A percentile compares a stretch with the other conserved stretches of the same genome.
Conservation (phyloP, 805 yeast genomes). For the Kregervanrija fluxuum region DNA sequence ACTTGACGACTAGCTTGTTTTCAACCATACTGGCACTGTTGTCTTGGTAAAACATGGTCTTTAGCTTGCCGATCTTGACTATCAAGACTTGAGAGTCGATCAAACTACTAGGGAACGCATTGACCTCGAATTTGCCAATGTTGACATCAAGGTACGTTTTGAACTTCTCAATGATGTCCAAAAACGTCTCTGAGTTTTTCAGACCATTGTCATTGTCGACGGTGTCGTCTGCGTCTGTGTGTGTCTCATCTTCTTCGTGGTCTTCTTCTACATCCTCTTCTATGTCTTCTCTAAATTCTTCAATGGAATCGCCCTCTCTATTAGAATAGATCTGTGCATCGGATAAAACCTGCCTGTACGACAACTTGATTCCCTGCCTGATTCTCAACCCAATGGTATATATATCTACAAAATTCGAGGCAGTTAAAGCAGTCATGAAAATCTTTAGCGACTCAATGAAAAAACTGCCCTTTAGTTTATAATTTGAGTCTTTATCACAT, state of each 20-base stretch:
- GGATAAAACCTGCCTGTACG: slow-evolving; percentile 68
- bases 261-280: neutral
- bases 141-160: slow-evolving; percentile 63
- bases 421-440: slow-evolving; percentile 77
- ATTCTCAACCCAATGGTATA: slow-evolving; percentile 63
- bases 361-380: slow-evolving; percentile 61
- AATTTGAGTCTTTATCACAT: slow-evolving; percentile 38
- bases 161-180: slow-evolving; percentile 33
- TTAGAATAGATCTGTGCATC: slow-evolving; percentile 37
- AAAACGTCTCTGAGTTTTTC: slow-evolving; percentile 13
- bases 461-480: slow-evolving; percentile 49
- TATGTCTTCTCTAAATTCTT: neutral
- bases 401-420: slow-evolving; percentile 76
- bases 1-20: slow-evolving; percentile 51
- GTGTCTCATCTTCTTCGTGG: neutral
- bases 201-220: neutral
- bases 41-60: slow-evolving; percentile 44
- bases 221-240: neutral
- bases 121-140: slow-evolving; percentile 49
- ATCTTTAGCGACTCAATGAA: slow-evolving; percentile 47
- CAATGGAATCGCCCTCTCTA: neutral
- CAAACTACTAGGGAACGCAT: slow-evolving; percentile 77
- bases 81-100: slow-evolving; percentile 71
- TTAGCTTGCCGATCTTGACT: slow-evolving; percentile 45
- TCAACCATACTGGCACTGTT: slow-evolving; percentile 37